Percentiles rank a stretch among this genome's conserved stretches.
Evolutionary conservation across 2,329 filamentous ascomycete species (phyloP).

Genomic region (Phaeophleospora eucalypticola): DNA sequence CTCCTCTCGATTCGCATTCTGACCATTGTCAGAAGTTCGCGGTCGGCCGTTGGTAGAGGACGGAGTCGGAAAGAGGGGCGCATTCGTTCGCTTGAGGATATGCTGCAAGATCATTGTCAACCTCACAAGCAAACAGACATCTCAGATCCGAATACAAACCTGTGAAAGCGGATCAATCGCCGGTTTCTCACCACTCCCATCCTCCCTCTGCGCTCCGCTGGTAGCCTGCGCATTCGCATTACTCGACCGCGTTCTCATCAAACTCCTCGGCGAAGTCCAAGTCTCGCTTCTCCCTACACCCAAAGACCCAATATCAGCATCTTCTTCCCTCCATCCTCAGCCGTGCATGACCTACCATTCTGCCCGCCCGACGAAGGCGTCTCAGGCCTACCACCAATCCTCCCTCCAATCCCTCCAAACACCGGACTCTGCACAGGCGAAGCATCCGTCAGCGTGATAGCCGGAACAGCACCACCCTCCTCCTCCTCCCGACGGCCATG

Average conservation of each 20-base stretch:
- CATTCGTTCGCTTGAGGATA: slow-evolving; percentile 63
- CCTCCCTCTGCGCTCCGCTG: slow-evolving; percentile 11
- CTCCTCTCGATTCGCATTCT: slow-evolving; percentile 19
- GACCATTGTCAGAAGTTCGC: slow-evolving; percentile 29
- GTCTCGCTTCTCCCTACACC: no score
- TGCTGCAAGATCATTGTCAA: slow-evolving; percentile 32
- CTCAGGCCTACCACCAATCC: no score
- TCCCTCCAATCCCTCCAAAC: no score
- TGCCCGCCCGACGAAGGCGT: no score
- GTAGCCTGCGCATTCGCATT: slow-evolving; percentile 18
- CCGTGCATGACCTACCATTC: no score
- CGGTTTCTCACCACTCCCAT: slow-evolving; percentile 33
- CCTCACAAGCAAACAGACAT: not conserved
- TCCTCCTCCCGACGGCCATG: no score
- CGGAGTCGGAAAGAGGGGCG: slow-evolving; percentile 47
- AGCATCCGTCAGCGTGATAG: slow-evolving; percentile 44
- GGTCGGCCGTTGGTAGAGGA: slow-evolving; percentile 43
- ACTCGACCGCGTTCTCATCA: no score
- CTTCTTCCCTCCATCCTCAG: no score
- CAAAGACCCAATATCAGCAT: no score
- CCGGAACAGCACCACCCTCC: slow-evolving; percentile 10
- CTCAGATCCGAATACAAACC: no score
- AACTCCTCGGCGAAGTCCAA: no score
- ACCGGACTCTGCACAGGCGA: slow-evolving; percentile 25
- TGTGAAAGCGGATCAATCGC: slow-evolving; percentile 65